Conservation (phyloP, 148 eudicot genomes). For the Arbutus unedo region DNA sequence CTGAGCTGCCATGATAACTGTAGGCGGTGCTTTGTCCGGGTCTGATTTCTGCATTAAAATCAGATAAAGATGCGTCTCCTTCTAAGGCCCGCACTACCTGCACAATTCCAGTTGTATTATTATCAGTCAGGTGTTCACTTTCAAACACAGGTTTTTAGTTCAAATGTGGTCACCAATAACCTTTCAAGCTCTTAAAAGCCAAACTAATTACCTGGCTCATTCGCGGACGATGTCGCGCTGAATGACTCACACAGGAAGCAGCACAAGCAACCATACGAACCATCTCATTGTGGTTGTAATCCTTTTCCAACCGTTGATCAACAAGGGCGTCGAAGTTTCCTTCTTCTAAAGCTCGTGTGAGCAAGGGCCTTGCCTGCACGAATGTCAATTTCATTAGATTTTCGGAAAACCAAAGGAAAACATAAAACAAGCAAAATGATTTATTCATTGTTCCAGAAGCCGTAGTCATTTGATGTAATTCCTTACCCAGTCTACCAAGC, state of each 20-base stretch:
- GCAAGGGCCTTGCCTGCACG: slow-evolving; percentile 79
- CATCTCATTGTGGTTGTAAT: slow-evolving; percentile 65
- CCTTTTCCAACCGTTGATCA: slow-evolving; percentile 50
- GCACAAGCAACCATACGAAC: slow-evolving; percentile 92
- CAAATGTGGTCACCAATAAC: background rate
- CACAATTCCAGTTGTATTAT: background rate
- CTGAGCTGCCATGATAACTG: slow-evolving; percentile 75
- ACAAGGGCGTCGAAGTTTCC: slow-evolving; percentile 67
- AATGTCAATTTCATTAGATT: background rate
- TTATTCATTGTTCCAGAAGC: background rate
- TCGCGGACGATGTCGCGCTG: slow-evolving; percentile 73
- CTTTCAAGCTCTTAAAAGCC: background rate
- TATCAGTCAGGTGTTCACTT: background rate
- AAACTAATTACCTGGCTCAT: slow-evolving; percentile 77
- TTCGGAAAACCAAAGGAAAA: background rate
- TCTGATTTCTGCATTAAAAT: slow-evolving; percentile 69
- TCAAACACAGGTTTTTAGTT: background rate
- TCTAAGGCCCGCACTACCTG: slow-evolving; percentile 96
- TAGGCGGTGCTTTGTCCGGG: slow-evolving; percentile 71
- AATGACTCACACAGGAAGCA: slow-evolving; percentile 86
- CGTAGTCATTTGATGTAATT: background rate
- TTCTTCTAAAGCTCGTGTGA: slow-evolving; percentile 74
- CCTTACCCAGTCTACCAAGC: slow-evolving; percentile 96
- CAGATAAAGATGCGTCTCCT: slow-evolving; percentile 81
- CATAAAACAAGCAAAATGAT: background rate